phyloP scores from a whole-genome alignment of 805 yeast genomes.

The Saturnispora gosingensis region DNA sequence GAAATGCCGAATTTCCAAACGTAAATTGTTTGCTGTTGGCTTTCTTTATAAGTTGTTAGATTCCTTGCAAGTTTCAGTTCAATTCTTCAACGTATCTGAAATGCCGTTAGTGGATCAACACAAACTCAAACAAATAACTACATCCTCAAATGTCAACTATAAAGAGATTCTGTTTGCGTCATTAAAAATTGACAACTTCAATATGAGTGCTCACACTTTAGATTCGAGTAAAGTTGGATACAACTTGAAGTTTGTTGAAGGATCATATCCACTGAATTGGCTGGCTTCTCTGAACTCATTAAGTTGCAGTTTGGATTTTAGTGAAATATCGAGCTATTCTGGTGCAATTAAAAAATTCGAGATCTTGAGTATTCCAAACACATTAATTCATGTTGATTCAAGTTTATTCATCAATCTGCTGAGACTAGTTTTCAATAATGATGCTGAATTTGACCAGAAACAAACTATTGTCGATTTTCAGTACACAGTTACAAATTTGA shows the following conservation, averaged over 20 bases:
- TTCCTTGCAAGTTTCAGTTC: conserved; percentile 17
- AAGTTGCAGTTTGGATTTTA: conserved; percentile 21
- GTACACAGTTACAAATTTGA: conserved; percentile 35
- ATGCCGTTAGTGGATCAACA: conserved; percentile 18
- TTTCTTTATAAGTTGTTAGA: conserved; percentile 17
- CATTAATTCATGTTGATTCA: conserved; percentile 14
- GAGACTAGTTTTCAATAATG: conserved; percentile 12
- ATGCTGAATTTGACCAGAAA: conserved; percentile 16
- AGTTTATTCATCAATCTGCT: conserved; percentile 15
- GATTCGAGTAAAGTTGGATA: conserved; percentile 32
- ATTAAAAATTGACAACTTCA: conserved; percentile 14
- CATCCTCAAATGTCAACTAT: background rate
- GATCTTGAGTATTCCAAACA: conserved; percentile 25
- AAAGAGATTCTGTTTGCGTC: conserved; percentile 13
- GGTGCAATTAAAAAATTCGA: conserved; percentile 19
- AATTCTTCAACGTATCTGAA: conserved; percentile 18
- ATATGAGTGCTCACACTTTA: conserved; percentile 13
- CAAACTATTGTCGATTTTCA: conserved; percentile 28
- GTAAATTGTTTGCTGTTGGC: conserved; percentile 12
- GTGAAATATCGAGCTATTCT: conserved; percentile 12
- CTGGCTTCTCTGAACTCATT: conserved; percentile 32
- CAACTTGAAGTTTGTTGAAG: conserved; percentile 32
- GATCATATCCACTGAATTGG: conserved; percentile 35
- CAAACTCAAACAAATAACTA: conserved; percentile 8
- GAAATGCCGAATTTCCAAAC: conserved; percentile 1